These are phyloP conservation scores for Neophaeococcomyces mojaviensis DNA, from an alignment of 2,329 filamentous ascomycete species.

Conservation along the genomic window DNA sequence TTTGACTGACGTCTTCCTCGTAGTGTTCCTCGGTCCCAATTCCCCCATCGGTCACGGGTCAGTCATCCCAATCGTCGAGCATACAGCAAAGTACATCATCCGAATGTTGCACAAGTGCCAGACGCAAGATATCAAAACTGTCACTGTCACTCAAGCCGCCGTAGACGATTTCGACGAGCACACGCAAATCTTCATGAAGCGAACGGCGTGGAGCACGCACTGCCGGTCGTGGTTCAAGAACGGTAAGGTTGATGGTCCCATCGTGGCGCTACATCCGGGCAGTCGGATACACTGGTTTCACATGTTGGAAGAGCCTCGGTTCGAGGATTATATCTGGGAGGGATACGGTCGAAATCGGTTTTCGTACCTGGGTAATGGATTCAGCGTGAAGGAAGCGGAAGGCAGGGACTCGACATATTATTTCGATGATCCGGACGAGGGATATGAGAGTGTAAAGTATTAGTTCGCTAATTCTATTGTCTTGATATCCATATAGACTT, in stretches of 20 bases:
- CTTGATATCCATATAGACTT: no score
- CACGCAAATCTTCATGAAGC: conserved; percentile 40
- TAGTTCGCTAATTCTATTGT: no score
- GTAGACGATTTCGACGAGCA: conserved; percentile 32
- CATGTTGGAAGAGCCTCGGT: conserved; percentile 20
- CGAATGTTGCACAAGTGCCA: conserved; percentile 34
- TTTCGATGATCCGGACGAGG: no score
- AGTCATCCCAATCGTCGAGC: conserved; percentile 37
- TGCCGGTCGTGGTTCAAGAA: conserved; percentile 40
- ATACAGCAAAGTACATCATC: conserved; percentile 35
- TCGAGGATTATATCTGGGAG: conserved; percentile 32
- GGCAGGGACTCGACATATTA: no score
- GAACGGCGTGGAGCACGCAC: conserved; percentile 42
- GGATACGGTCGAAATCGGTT: no score
- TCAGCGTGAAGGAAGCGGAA: no score
- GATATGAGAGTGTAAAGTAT: no score
- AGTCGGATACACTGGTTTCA: conserved; percentile 24
- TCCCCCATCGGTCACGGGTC: conserved; percentile 40
- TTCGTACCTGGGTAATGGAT: no score
- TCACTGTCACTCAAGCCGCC: conserved; percentile 29
- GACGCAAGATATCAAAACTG: conserved; percentile 35
- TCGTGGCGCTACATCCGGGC: conserved; percentile 12
- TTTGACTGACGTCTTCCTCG: background rate
- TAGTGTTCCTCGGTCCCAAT: conserved; percentile 11
- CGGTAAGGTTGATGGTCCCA: conserved; percentile 17